Evolutionary conservation across 1,284 basidiomycete species (phyloP).

Genomic region (Naganishia albida): DNA sequence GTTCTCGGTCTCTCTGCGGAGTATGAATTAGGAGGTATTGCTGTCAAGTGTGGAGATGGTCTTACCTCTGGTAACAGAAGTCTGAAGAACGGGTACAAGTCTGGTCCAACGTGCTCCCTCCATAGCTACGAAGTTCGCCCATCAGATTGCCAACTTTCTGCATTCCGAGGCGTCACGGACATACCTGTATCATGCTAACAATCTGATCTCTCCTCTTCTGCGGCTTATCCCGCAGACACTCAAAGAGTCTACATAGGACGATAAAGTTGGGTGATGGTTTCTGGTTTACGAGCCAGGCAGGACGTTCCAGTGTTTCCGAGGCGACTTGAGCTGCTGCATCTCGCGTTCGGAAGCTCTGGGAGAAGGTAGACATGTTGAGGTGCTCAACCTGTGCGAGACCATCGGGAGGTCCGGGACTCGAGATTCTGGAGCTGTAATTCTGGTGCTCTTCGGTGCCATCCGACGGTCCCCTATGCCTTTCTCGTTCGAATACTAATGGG

Average conservation of each 20-base stretch:
- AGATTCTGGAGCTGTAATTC: neutral
- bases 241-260: slow-evolving; percentile 50
- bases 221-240: slow-evolving; percentile 48
- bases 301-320: slow-evolving; percentile 46
- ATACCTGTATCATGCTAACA: slow-evolving; percentile 42
- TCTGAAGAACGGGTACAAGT: slow-evolving; percentile 57
- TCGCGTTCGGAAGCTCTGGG: slow-evolving; percentile 12
- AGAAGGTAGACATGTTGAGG: slow-evolving; percentile 17
- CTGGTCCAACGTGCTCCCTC: slow-evolving; percentile 55
- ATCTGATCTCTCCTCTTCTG: slow-evolving; percentile 47
- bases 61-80: slow-evolving; percentile 57
- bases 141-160: neutral
- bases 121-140: slow-evolving; percentile 41
- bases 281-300: slow-evolving; percentile 50
- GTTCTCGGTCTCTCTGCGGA: slow-evolving; percentile 79
- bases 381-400: no score
- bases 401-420: neutral
- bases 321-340: slow-evolving; percentile 21
- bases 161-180: slow-evolving; percentile 3
- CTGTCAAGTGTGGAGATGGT: neutral
- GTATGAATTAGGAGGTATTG: neutral
- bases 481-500: no score
- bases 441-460: no score
- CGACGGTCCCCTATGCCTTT: no score
- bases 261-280: slow-evolving; percentile 51